Percentiles rank a stretch among this genome's conserved stretches.
Evolutionary conservation across 805 yeast genomes (phyloP).

Genomic region (Jamesozyma piceae): DNA sequence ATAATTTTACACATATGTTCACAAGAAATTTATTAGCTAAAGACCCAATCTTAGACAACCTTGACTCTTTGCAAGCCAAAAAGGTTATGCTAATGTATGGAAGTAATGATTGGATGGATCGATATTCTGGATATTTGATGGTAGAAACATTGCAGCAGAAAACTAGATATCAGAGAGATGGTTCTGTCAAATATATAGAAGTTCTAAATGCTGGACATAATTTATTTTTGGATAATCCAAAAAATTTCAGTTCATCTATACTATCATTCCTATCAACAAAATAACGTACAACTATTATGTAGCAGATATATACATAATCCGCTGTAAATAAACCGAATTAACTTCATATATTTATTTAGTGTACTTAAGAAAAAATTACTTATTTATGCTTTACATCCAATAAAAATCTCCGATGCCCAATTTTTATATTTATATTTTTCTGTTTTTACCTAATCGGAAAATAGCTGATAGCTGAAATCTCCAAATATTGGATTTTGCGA

Average conservation of each 20-base stretch:
- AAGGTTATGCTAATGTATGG: slow-evolving; percentile 47
- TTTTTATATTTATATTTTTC: no score
- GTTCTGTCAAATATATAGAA: slow-evolving; percentile 13
- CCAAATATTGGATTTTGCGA: no score
- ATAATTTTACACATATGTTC: slow-evolving; percentile 25
- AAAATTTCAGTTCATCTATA: slow-evolving; percentile 42
- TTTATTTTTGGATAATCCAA: slow-evolving; percentile 57
- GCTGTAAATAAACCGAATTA: no score
- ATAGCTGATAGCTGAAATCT: no score
- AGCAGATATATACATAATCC: no score
- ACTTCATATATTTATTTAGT: no score
- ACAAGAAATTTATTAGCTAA: slow-evolving; percentile 40
- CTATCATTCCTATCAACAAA: slow-evolving; percentile 17
- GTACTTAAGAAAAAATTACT: no score
- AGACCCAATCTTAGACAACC: slow-evolving; percentile 56
- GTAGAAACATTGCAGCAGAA: slow-evolving; percentile 11
- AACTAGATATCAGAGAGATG: slow-evolving; percentile 5
- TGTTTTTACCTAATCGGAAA: no score
- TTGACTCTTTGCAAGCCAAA: slow-evolving; percentile 30
- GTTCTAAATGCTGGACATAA: slow-evolving; percentile 61
- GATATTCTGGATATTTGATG: slow-evolving; percentile 38
- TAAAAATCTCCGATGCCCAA: no score
- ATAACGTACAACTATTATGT: not conserved
- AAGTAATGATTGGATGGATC: slow-evolving; percentile 65
- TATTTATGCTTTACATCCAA: no score